Percentiles rank a stretch among this genome's conserved stretches.
These are phyloP conservation scores for Pholiota adiposa DNA, from an alignment of 1,284 basidiomycete species.

Conservation along the genomic window DNA sequence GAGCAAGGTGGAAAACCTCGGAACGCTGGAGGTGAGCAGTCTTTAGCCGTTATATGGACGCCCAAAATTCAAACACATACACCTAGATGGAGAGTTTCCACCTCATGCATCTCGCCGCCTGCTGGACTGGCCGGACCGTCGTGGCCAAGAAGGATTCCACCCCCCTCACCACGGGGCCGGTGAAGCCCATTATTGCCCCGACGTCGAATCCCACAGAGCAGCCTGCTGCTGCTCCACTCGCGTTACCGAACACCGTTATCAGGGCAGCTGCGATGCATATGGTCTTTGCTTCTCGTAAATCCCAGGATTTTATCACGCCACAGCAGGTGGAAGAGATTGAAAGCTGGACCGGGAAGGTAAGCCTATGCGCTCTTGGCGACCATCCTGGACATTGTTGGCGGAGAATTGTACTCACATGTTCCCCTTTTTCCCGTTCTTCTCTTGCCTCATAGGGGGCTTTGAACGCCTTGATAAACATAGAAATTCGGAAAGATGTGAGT, in stretches of 20 bases:
- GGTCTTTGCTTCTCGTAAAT: conserved; percentile 81
- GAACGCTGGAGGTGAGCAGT: conserved; percentile 67
- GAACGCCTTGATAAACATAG: conserved; percentile 37
- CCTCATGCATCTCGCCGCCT: conserved; percentile 72
- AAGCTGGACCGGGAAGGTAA: conserved; percentile 66
- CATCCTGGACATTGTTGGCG: conserved; percentile 1
- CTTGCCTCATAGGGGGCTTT: conserved; percentile 39
- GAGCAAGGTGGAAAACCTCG: conserved; percentile 50
- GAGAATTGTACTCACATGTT: conserved; percentile 9
- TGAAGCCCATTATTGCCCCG: conserved; percentile 42
- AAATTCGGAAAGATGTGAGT: conserved; percentile 39
- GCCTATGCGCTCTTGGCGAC: conserved; percentile 19
- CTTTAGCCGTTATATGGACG: neutral
- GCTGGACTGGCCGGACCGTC: conserved; percentile 48
- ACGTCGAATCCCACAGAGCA: conserved; percentile 30
- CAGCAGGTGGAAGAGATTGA: conserved; percentile 68
- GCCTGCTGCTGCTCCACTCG: conserved; percentile 28
- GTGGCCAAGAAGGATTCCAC: conserved; percentile 30
- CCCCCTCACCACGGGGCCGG: conserved; percentile 50
- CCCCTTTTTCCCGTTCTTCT: conserved; percentile 1
- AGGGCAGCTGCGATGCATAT: conserved; percentile 81
- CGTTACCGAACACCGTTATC: conserved; percentile 52
- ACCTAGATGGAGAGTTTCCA: conserved; percentile 83
- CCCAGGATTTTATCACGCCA: conserved; percentile 80
- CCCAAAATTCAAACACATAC: neutral